phyloP scores from a whole-genome alignment of 805 yeast genomes.

The Tetrapisispora iriomotensis region DNA sequence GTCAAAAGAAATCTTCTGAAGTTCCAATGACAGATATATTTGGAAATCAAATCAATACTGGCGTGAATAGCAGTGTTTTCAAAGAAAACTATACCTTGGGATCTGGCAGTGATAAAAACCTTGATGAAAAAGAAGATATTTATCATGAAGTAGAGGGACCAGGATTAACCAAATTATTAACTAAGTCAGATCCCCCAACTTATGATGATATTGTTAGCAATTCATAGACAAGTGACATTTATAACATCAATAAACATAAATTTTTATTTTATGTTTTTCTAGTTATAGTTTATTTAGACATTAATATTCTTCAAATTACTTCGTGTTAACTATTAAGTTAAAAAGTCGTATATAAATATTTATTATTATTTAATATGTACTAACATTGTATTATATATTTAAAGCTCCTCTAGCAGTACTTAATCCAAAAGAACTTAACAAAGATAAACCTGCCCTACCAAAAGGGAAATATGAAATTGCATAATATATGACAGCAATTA shows the following conservation, averaged over 20 bases:
- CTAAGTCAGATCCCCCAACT: slow-evolving; percentile 26
- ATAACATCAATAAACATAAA: too few species aligned
- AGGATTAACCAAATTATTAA: not conserved
- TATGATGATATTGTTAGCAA: slow-evolving; percentile 17
- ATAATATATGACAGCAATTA: slow-evolving; percentile 82
- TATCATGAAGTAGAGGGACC: slow-evolving; percentile 4
- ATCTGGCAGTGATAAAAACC: not conserved
- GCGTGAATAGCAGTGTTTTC: too few species aligned
- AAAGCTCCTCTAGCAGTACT: slow-evolving; percentile 40
- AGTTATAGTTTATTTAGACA: not conserved
- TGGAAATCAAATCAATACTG: too few species aligned
- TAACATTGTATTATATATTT: slow-evolving; percentile 17
- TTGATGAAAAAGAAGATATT: not conserved
- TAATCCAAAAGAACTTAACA: slow-evolving; percentile 48
- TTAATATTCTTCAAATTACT: not conserved
- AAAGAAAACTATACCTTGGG: not conserved
- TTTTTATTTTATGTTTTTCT: not conserved
- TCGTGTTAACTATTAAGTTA: not conserved
- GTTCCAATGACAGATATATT: too few species aligned
- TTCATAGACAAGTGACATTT: not conserved
- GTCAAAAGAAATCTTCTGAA: not conserved
- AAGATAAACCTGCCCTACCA: slow-evolving; percentile 68
- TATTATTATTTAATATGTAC: not conserved
- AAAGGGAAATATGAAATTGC: slow-evolving; percentile 91
- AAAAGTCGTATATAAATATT: too few species aligned